phyloP scores from a whole-genome alignment of 148 eudicot species.

The Arbutus unedo region DNA sequence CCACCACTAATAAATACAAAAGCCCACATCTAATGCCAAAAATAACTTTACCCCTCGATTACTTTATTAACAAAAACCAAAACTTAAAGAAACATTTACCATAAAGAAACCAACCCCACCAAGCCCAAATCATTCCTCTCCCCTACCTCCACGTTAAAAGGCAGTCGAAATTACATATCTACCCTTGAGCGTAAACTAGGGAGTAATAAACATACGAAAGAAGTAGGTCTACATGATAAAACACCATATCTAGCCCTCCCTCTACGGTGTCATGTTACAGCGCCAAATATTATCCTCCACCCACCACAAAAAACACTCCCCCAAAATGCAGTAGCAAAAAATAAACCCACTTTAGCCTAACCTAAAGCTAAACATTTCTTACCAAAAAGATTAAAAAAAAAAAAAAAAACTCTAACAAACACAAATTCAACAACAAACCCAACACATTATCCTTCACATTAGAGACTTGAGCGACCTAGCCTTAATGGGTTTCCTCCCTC shows the following conservation, averaged over 20 bases:
- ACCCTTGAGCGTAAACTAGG: background rate
- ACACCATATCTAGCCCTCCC: background rate
- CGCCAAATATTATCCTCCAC: background rate
- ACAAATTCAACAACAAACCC: background rate
- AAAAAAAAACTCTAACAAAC: background rate
- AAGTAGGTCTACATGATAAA: background rate
- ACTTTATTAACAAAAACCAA: background rate
- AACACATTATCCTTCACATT: slow-evolving; percentile 22
- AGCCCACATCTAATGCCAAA: background rate
- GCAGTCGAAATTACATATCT: background rate
- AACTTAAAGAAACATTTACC: slow-evolving; percentile 4
- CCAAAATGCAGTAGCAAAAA: background rate
- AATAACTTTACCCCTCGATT: background rate
- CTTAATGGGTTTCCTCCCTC: slow-evolving; percentile 45
- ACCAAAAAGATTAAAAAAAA: too few relatives aligned
- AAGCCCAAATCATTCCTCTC: background rate
- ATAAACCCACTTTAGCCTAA: background rate
- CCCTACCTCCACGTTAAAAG: background rate
- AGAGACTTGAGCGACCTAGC: slow-evolving; percentile 57
- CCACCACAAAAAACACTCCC: background rate
- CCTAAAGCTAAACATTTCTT: background rate
- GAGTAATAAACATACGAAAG: background rate
- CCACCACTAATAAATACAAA: background rate
- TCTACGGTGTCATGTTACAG: background rate
- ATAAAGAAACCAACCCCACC: background rate